These are phyloP conservation scores for Colletotrichum australisinense DNA, from an alignment of 2,329 filamentous ascomycete genomes.

Conservation along the genomic window DNA sequence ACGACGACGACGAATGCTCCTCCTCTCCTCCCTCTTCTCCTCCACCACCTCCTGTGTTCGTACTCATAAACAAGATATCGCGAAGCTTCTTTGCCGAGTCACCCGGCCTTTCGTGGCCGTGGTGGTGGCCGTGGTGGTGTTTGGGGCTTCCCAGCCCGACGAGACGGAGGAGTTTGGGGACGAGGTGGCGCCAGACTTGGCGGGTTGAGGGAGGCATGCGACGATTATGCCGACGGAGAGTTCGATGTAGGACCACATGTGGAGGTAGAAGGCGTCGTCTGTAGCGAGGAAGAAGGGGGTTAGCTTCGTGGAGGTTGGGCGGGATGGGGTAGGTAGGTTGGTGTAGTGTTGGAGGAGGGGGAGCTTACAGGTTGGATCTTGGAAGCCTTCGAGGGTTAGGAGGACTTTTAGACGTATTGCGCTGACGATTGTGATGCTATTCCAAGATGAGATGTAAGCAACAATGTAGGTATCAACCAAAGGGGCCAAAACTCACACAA, in stretches of 20 bases:
- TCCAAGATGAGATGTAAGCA: not conserved
- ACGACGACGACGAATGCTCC: not conserved
- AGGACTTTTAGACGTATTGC: conserved; percentile 52
- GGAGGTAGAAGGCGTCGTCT: conserved; percentile 50
- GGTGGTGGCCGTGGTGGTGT: not conserved
- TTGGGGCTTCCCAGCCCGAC: not conserved
- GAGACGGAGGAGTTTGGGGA: not conserved
- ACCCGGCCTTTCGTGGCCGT: not conserved
- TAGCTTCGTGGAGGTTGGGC: conserved; percentile 36
- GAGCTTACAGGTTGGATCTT: conserved; percentile 46
- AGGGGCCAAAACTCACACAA: conserved; percentile 23
- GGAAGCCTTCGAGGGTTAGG: conserved; percentile 51
- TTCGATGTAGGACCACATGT: conserved; percentile 59
- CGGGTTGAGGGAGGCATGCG: conserved; percentile 46
- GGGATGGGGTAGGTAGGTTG: too few species aligned
- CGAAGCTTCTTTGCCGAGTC: conserved; percentile 10
- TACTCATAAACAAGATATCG: not conserved
- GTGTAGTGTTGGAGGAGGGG: too few species aligned
- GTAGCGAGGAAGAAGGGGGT: too few species aligned
- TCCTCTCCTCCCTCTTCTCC: too few species aligned
- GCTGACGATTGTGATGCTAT: conserved; percentile 49
- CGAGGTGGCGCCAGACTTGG: conserved; percentile 19
- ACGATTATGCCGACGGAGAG: conserved; percentile 57
- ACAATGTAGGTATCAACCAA: too few species aligned
- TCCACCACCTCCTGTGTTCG: not conserved